Conservation (phyloP, 2,329 filamentous ascomycete genomes). For the Calonectria ilicicola region DNA sequence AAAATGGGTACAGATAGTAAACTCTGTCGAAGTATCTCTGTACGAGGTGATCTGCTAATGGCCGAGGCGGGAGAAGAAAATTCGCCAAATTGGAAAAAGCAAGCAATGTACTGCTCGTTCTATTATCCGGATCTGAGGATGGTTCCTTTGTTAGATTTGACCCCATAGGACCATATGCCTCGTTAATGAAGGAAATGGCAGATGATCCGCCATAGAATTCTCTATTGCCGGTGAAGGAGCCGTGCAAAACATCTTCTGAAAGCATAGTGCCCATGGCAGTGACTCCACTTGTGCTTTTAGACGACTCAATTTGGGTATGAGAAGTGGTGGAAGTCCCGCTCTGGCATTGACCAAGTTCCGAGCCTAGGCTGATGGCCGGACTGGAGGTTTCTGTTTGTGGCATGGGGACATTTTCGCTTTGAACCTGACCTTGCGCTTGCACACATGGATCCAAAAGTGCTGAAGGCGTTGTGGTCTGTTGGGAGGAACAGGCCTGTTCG, state of each 20-base stretch:
- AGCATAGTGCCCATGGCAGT: conserved; percentile 52
- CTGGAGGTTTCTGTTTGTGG: too few relatives aligned
- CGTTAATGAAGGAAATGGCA: conserved; percentile 53
- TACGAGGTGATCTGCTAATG: conserved; percentile 55
- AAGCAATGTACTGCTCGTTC: conserved; percentile 16
- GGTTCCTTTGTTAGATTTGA: background rate
- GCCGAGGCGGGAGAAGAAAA: conserved; percentile 53
- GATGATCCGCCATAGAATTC: conserved; percentile 55
- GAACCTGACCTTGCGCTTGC: background rate
- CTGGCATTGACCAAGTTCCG: too few relatives aligned
- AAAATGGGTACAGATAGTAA: conserved; percentile 57
- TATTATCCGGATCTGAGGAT: background rate
- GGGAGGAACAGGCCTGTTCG: conserved; percentile 34
- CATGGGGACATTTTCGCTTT: background rate
- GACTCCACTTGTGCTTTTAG: conserved; percentile 39
- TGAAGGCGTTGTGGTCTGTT: background rate
- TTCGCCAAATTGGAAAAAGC: conserved; percentile 26
- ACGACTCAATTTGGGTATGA: background rate
- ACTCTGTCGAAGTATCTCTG: conserved; percentile 53
- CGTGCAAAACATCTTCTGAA: conserved; percentile 45
- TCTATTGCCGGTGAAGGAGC: conserved; percentile 20
- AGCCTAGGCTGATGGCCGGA: too few relatives aligned
- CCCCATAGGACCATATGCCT: conserved; percentile 46
- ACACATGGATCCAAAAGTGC: background rate
- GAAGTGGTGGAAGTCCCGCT: too few relatives aligned